Base-by-base conservation (phyloP, 140 eudicot species). In the Oenanthe javanica region DNA sequence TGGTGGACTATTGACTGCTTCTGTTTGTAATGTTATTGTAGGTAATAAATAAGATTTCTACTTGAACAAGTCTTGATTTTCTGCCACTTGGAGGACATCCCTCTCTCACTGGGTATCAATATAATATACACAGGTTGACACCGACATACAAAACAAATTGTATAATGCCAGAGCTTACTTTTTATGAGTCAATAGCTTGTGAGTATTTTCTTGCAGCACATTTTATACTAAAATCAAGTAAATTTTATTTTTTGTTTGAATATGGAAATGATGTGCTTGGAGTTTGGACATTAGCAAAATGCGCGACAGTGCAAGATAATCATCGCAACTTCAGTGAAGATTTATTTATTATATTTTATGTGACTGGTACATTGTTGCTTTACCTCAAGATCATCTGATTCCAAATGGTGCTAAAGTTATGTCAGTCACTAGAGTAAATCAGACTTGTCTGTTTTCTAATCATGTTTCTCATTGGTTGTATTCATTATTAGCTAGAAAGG, bases 71-170 rank as follows among this genome's bases (percentile, higher is more conserved):
- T 86, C 89, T 70, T 70, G 46, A 72, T 77, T 23, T 78, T 87
- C 89, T 87, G 94, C 93, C 97, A 92, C 80, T 88, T 92, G 97
- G 36, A 89, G 91, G 86, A 49, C 80, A 75, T 78, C 83, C 83
- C 79, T 82, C 79, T 79, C 79, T 76, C 75, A 36, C 52, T 8
- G 81, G 85, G 79, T 84, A 61, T 71, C 77, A 47, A 50, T 79
- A 77, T 77, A 79, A 43, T 84, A 86, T 83, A 75, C 40, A 66
- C n/a, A 6, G 31, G 9, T 81, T 75, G 38, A 50, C 11, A 6
- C 31, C 9, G 43, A 43, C 77, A 43, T 15, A 42, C 52, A 42
- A 40, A 72, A 72, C 51, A 72, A 81, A 55, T 57, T 72, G 66
- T 54, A 49, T 23, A 63, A 19, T 73, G 83, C 72, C 78, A 80